Evolutionary conservation across 495 filamentous ascomycete genomes (phyloP).

Genomic region (Lasiosphaeriaceae sp.): DNA sequence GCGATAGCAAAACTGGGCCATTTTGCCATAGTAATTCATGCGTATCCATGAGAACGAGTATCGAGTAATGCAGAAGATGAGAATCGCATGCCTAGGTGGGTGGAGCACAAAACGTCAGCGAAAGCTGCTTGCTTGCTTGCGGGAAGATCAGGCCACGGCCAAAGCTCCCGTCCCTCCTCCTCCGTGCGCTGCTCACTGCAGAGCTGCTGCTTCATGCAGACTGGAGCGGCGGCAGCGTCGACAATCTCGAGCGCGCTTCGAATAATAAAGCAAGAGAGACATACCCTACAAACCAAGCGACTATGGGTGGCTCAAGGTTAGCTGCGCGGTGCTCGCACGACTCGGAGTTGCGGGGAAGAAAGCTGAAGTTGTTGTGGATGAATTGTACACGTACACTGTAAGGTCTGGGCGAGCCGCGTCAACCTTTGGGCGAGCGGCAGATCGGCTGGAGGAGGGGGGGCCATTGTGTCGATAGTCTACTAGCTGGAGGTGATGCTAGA

Average conservation of each 20-base stretch:
- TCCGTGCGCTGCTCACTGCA: neutral
- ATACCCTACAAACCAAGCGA: slow-evolving; percentile 87
- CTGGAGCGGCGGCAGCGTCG: neutral
- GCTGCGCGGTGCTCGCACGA: slow-evolving; percentile 11
- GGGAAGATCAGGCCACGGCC: neutral
- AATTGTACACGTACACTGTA: slow-evolving; percentile 67
- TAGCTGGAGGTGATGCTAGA: slow-evolving; percentile 7
- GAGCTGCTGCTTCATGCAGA: too few species aligned
- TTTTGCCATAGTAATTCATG: slow-evolving; percentile 71
- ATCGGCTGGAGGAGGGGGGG: slow-evolving; percentile 69
- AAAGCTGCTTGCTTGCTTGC: neutral
- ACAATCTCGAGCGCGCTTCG: neutral
- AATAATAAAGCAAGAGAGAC: slow-evolving; percentile 29
- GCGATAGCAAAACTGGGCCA: slow-evolving; percentile 81
- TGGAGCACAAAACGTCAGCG: neutral
- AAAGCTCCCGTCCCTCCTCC: neutral
- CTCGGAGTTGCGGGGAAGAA: slow-evolving; percentile 11
- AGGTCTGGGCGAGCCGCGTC: slow-evolving; percentile 71
- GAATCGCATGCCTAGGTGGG: slow-evolving; percentile 64
- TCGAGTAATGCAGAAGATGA: slow-evolving; percentile 76
- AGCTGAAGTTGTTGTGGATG: neutral
- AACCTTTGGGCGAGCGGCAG: slow-evolving; percentile 72
- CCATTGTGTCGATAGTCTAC: slow-evolving; percentile 48
- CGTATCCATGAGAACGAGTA: slow-evolving; percentile 79
- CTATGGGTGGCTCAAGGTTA: slow-evolving; percentile 28